Evolutionary conservation across 2,329 filamentous ascomycete genomes (phyloP).

Genomic region (Epichloe sp.): DNA sequence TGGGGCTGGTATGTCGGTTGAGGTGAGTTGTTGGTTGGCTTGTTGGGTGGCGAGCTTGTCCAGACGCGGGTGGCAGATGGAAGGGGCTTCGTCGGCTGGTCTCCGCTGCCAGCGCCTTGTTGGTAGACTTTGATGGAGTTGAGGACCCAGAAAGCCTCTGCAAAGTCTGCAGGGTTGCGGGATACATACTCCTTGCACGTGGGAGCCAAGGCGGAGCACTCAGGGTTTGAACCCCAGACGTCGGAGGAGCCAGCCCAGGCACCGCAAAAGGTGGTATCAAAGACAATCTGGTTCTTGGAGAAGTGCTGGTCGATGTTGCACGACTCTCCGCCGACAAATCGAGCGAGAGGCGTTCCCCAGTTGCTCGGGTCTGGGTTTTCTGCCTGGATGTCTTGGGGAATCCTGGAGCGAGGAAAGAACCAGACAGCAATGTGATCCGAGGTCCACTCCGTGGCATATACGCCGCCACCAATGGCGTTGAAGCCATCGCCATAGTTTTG

Average conservation of each 20-base stretch:
- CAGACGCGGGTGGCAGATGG: neutral
- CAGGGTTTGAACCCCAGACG: slow-evolving; percentile 45
- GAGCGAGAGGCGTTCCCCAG: slow-evolving; percentile 59
- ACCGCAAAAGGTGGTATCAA: slow-evolving; percentile 79
- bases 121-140: slow-evolving; percentile 55
- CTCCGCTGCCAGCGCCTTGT: slow-evolving; percentile 4
- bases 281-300: slow-evolving; percentile 58
- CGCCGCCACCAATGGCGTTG: slow-evolving; percentile 54
- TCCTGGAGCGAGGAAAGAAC: slow-evolving; percentile 59
- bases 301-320: slow-evolving; percentile 66
- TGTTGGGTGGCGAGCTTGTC: neutral
- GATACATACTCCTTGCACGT: slow-evolving; percentile 63
- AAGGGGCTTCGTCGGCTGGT: neutral
- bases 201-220: slow-evolving; percentile 45
- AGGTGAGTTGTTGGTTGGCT: neutral
- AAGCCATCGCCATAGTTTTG: slow-evolving; percentile 54
- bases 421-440: slow-evolving; percentile 58
- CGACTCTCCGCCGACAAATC: slow-evolving; percentile 49
- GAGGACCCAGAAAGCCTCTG: slow-evolving; percentile 64
- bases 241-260: slow-evolving; percentile 58
- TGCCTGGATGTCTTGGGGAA: slow-evolving; percentile 50
- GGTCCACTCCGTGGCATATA: slow-evolving; percentile 71
- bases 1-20: neutral
- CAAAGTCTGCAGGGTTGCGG: slow-evolving; percentile 56
- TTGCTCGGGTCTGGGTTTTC: slow-evolving; percentile 47